Conservation (phyloP, 2,329 filamentous ascomycete genomes). For the Colletotrichum cordylinicola region DNA sequence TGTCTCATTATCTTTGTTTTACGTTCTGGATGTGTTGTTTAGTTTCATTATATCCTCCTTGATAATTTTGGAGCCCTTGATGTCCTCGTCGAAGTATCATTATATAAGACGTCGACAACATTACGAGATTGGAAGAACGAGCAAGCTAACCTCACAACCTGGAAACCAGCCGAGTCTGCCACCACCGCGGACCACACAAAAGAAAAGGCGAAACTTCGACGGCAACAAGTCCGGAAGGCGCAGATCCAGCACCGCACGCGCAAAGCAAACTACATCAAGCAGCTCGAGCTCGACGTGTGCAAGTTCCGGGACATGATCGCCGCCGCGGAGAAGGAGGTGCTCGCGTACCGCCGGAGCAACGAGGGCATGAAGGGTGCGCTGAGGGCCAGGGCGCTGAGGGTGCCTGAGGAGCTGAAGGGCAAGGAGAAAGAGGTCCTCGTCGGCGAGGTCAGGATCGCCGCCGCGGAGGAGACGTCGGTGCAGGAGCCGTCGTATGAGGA, state of each 20-base stretch:
- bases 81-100: background rate
- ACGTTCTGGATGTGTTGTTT: background rate
- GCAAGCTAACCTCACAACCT: background rate
- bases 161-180: background rate
- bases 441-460: background rate
- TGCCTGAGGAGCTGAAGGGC: background rate
- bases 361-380: constrained; percentile 44
- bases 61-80: background rate
- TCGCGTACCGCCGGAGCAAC: constrained; percentile 46
- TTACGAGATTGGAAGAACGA: background rate
- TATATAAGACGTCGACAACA: background rate
- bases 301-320: constrained; percentile 54
- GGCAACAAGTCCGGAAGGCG: constrained; percentile 57
- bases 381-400: constrained; percentile 23
- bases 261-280: constrained; percentile 59
- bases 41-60: background rate
- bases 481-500: background rate
- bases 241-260: constrained; percentile 62
- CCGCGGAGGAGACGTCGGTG: background rate
- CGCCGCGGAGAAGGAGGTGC: constrained; percentile 43
- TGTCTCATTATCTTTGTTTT: background rate
- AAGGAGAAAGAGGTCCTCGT: background rate
- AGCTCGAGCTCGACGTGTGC: constrained; percentile 58
- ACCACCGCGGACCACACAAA: constrained; percentile 11
- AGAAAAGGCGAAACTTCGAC: constrained; percentile 51